phyloP scores from a whole-genome alignment of 306 rosid species.

The Astragalus glycyphyllos region DNA sequence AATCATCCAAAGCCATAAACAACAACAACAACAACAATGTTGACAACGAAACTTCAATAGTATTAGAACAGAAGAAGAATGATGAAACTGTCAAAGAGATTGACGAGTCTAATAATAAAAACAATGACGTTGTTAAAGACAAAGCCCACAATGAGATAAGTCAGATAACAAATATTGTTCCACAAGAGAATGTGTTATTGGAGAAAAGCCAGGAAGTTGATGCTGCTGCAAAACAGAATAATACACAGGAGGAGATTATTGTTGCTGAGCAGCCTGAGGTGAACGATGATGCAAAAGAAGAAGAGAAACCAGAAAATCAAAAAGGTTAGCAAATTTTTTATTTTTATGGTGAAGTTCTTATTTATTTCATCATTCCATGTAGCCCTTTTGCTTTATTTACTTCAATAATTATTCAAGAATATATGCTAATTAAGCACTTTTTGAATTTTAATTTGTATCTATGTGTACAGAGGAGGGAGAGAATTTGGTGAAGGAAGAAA shows the following conservation, averaged over 20 bases:
- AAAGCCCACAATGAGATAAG: not conserved
- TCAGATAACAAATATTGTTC: not conserved
- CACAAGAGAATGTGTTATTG: slow-evolving; percentile 1
- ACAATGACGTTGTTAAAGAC: not conserved
- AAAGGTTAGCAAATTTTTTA: slow-evolving; percentile 43
- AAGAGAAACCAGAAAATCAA: slow-evolving; percentile 19
- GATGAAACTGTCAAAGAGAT: slow-evolving; percentile 1
- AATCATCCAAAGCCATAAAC: slow-evolving; percentile 4
- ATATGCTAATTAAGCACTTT: not conserved
- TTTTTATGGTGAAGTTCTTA: not conserved
- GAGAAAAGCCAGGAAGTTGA: slow-evolving; percentile 24
- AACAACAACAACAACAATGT: not conserved
- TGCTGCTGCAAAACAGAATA: not conserved
- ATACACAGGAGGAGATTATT: not conserved
- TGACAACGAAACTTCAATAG: not conserved
- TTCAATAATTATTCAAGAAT: not conserved
- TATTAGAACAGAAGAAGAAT: slow-evolving; percentile 15
- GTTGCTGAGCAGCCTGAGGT: not conserved
- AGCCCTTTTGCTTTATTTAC: not conserved
- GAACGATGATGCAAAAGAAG: slow-evolving; percentile 6
- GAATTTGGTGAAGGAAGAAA: slow-evolving; percentile 26
- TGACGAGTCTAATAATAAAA: not conserved
- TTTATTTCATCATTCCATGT: not conserved
- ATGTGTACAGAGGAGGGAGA: slow-evolving; percentile 45
- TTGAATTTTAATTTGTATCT: not conserved